phyloP scores from a whole-genome alignment of 345 rosid species.

The Populus davidiana region DNA sequence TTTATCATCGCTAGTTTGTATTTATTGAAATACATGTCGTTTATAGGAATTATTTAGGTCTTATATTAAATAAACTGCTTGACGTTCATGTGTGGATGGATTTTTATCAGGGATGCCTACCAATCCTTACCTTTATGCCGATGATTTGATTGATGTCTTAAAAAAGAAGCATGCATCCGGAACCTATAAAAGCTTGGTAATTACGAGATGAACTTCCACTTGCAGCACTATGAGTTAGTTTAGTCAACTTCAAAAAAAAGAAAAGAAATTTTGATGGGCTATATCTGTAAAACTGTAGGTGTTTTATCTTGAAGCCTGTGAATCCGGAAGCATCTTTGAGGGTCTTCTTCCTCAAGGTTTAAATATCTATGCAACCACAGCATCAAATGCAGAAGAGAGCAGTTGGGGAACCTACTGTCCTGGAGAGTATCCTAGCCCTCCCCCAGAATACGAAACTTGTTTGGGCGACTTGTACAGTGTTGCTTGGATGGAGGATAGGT shows the following conservation, averaged over 20 bases:
- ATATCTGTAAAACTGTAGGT: conserved; percentile 49
- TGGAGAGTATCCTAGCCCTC: conserved; percentile 84
- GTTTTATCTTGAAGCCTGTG: conserved; percentile 99
- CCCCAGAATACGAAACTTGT: conserved; percentile 89
- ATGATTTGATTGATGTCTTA: conserved; percentile 66
- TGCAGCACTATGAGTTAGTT: neutral
- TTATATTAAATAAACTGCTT: neutral
- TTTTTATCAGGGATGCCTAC: conserved; percentile 89
- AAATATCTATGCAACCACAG: conserved; percentile 93
- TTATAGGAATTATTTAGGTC: neutral
- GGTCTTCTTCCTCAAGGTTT: conserved; percentile 90
- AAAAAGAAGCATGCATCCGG: conserved; percentile 80
- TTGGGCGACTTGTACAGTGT: conserved; percentile 96
- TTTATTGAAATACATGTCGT: neutral
- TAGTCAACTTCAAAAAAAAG: too few relatives aligned
- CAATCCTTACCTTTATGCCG: conserved; percentile 68
- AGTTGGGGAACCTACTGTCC: conserved; percentile 99
- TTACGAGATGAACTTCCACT: neutral
- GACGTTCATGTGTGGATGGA: neutral
- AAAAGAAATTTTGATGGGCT: neutral
- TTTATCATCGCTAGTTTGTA: neutral
- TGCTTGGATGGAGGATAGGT: conserved; percentile 99
- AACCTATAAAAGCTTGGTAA: conserved; percentile 79
- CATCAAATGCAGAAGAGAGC: conserved; percentile 88
- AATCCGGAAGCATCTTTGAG: conserved; percentile 97